Percentiles rank a stretch among this genome's conserved stretches.
These are phyloP conservation scores for Pichia deserticola DNA, from an alignment of 805 yeast genomes.

Conservation along the genomic window DNA sequence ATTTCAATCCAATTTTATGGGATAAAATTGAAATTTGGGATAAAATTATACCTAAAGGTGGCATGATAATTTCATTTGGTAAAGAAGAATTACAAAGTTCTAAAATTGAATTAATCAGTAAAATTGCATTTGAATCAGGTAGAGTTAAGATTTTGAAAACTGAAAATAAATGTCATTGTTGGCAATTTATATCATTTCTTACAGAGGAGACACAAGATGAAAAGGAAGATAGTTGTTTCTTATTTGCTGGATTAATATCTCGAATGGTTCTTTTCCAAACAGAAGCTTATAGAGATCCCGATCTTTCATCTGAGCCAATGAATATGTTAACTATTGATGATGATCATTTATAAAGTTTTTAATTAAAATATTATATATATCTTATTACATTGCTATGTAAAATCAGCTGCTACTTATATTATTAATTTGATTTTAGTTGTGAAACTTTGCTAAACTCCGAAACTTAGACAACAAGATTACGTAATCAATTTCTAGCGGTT, in stretches of 20 bases:
- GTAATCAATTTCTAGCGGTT: no score
- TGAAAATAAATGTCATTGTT: slow-evolving; percentile 35
- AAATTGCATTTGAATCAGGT: slow-evolving; percentile 21
- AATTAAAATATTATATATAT: no score
- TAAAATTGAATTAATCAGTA: slow-evolving; percentile 31
- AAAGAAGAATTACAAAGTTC: slow-evolving; percentile 32
- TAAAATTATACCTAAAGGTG: slow-evolving; percentile 34
- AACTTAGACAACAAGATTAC: no score
- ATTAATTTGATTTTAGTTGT: no score
- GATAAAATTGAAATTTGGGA: slow-evolving; percentile 31
- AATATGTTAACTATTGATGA: slow-evolving; percentile 29
- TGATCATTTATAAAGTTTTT: slow-evolving; percentile 15
- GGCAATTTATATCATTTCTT: slow-evolving; percentile 39
- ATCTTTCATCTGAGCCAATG: slow-evolving; percentile 24
- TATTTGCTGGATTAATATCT: slow-evolving; percentile 33
- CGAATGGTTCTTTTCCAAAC: slow-evolving; percentile 38
- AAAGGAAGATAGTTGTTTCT: slow-evolving; percentile 35
- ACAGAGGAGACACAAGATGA: slow-evolving; percentile 37
- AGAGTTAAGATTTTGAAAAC: slow-evolving; percentile 29
- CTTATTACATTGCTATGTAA: no score
- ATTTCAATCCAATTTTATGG: slow-evolving; percentile 22
- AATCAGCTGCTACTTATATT: no score
- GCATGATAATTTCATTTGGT: slow-evolving; percentile 38
- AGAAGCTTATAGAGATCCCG: slow-evolving; percentile 21
- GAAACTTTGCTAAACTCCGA: no score